phyloP scores from a whole-genome alignment of 805 yeast species.

The Saturnispora silvae region DNA sequence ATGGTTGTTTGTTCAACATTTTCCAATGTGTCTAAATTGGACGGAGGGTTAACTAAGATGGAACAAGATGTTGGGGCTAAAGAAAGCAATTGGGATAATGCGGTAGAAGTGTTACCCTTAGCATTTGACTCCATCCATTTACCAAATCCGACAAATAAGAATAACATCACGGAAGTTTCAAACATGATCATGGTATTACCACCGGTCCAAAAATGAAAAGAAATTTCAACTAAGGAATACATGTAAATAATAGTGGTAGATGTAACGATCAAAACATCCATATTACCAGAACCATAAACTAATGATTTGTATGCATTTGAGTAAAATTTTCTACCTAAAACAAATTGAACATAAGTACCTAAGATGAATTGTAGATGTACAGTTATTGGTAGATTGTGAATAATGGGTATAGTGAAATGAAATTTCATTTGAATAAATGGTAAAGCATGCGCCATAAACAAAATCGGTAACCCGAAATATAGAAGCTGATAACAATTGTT shows the following conservation, averaged over 20 bases:
- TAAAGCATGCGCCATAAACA: constrained; percentile 37
- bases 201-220: constrained; percentile 31
- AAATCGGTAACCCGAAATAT: constrained; percentile 52
- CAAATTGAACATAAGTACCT: constrained; percentile 51
- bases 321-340: constrained; percentile 60
- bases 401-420: constrained; percentile 32
- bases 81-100: constrained; percentile 70
- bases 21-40: constrained; percentile 7
- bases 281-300: constrained; percentile 63
- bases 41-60: constrained; percentile 37
- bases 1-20: constrained; percentile 35
- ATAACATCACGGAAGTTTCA: constrained; percentile 80
- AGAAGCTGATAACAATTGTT: constrained; percentile 41
- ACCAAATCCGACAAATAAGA: constrained; percentile 78
- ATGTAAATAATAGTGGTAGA: constrained; percentile 72
- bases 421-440: constrained; percentile 47
- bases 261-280: constrained; percentile 83
- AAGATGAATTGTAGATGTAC: constrained; percentile 49
- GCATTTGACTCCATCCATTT: constrained; percentile 88
- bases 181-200: constrained; percentile 62
- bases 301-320: constrained; percentile 55
- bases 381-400: constrained; percentile 2
- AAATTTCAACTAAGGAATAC: constrained; percentile 60
- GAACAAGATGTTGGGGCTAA: constrained; percentile 71
- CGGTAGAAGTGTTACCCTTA: constrained; percentile 86